phyloP scores from a whole-genome alignment of 306 rosid genomes.

The Cucurbita pepo region DNA sequence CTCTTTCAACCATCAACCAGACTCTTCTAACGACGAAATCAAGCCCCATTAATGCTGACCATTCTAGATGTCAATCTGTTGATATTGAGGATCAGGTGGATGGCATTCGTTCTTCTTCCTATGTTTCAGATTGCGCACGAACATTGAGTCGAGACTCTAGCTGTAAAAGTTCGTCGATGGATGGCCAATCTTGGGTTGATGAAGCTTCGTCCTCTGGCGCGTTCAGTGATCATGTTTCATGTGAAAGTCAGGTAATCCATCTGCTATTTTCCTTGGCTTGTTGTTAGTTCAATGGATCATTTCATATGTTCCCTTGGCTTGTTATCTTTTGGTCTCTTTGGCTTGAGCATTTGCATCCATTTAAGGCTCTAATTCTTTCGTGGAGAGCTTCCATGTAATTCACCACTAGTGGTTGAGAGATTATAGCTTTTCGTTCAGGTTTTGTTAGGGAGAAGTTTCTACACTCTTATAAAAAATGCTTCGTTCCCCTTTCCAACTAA shows the following conservation, averaged over 20 bases:
- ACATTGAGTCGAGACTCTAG: slow-evolving; percentile 34
- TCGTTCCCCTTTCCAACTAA: too few relatives aligned
- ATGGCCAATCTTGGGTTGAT: slow-evolving; percentile 34
- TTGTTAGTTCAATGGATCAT: not conserved
- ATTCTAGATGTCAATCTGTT: slow-evolving; percentile 36
- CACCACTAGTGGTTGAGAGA: not conserved
- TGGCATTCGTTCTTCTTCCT: slow-evolving; percentile 21
- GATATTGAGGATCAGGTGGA: slow-evolving; percentile 32
- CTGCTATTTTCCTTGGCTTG: not conserved
- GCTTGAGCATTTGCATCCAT: not conserved
- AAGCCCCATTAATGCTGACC: slow-evolving; percentile 19
- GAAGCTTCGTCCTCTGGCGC: slow-evolving; percentile 26
- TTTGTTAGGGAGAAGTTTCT: too few relatives aligned
- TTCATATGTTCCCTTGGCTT: not conserved
- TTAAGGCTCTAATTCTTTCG: not conserved
- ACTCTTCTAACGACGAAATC: slow-evolving; percentile 21
- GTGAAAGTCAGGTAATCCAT: slow-evolving; percentile 49
- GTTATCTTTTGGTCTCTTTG: not conserved
- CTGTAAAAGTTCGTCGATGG: slow-evolving; percentile 29
- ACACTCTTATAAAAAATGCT: too few relatives aligned
- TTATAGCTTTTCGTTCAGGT: too few relatives aligned
- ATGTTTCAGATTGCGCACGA: slow-evolving; percentile 23
- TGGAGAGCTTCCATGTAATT: not conserved
- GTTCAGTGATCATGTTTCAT: slow-evolving; percentile 18
- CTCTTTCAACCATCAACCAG: slow-evolving; percentile 60